A percentile compares a stretch with the other conserved stretches of the same genome.
These are phyloP conservation scores for Biscogniauxia marginata DNA, from an alignment of 2,329 filamentous ascomycete genomes.

Conservation along the genomic window DNA sequence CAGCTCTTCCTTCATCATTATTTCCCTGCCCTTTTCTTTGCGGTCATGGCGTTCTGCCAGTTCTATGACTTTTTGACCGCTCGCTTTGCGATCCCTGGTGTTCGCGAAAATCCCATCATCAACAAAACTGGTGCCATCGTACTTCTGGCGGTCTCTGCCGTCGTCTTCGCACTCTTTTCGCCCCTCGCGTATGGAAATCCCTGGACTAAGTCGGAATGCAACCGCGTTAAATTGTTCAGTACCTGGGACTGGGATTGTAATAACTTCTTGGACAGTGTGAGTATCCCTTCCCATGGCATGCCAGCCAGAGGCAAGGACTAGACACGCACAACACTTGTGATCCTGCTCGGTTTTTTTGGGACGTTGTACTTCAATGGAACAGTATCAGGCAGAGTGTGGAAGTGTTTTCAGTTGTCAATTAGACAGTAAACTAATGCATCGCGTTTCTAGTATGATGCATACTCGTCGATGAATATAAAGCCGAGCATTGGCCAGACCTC, in stretches of 20 bases:
- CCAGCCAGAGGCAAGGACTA: conserved; percentile 35
- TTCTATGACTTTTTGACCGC: conserved; percentile 81
- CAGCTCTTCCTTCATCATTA: conserved; percentile 99
- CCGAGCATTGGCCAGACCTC: conserved; percentile 26
- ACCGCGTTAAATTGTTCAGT: conserved; percentile 78
- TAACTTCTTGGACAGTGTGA: conserved; percentile 82
- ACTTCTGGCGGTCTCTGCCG: conserved; percentile 72
- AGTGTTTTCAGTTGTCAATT: conserved; percentile 4
- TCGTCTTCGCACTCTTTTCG: conserved; percentile 79
- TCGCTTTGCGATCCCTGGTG: conserved; percentile 65
- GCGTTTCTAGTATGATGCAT: conserved; percentile 47
- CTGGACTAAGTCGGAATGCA: conserved; percentile 90
- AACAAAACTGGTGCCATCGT: conserved; percentile 71
- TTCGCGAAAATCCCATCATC: conserved; percentile 68
- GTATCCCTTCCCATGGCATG: conserved; percentile 45
- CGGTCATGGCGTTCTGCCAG: conserved; percentile 84
- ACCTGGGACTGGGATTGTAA: conserved; percentile 99
- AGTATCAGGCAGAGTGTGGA: conserved; percentile 7
- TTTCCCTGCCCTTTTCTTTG: conserved; percentile 95
- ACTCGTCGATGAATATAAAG: conserved; percentile 34
- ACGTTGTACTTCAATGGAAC: conserved; percentile 4
- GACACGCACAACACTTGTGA: conserved; percentile 2
- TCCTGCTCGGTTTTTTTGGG: conserved; percentile 3
- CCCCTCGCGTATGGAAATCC: conserved; percentile 89
- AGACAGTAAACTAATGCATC: conserved; percentile 18